phyloP scores from a whole-genome alignment of 1,284 basidiomycete species.

The Malassezia obtusa region DNA sequence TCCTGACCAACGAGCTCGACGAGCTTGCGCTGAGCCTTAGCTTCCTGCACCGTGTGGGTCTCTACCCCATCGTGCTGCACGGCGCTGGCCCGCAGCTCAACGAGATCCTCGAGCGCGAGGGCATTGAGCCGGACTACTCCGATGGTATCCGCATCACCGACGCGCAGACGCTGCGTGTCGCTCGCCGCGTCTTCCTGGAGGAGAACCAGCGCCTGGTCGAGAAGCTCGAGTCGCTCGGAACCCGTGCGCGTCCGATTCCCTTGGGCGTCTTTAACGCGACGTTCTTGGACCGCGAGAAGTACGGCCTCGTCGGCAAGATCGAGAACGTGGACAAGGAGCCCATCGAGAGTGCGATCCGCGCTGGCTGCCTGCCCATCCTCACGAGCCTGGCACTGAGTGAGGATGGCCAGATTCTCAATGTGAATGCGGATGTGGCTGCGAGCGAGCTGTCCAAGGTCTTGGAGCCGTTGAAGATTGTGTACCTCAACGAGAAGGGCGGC shows the following conservation, averaged over 20 bases:
- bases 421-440: slow-evolving; percentile 47
- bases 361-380: slow-evolving; percentile 47
- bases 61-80: slow-evolving; percentile 47
- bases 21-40: slow-evolving; percentile 45
- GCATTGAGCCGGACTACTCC: slow-evolving; percentile 46
- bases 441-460: slow-evolving; percentile 47
- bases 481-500: slow-evolving; percentile 95
- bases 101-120: slow-evolving; percentile 46
- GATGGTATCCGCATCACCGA: slow-evolving; percentile 49
- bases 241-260: slow-evolving; percentile 45
- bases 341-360: slow-evolving; percentile 47
- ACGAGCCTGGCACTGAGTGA: slow-evolving; percentile 44
- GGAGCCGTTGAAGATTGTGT: slow-evolving; percentile 75
- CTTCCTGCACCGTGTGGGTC: slow-evolving; percentile 48
- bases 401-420: slow-evolving; percentile 48
- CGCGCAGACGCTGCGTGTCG: slow-evolving; percentile 44
- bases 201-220: slow-evolving; percentile 46
- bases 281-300: slow-evolving; percentile 48
- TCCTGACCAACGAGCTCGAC: slow-evolving; percentile 46
- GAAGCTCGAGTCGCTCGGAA: slow-evolving; percentile 47
- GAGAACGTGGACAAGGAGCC: slow-evolving; percentile 48
- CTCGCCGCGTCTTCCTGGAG: slow-evolving; percentile 46
- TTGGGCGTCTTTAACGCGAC: slow-evolving; percentile 44
- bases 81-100: slow-evolving; percentile 48
- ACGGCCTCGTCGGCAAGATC: slow-evolving; percentile 47